phyloP scores from a whole-genome alignment of 176 grass and related monocot species.

The Rhipidocladum racemiflorum region DNA sequence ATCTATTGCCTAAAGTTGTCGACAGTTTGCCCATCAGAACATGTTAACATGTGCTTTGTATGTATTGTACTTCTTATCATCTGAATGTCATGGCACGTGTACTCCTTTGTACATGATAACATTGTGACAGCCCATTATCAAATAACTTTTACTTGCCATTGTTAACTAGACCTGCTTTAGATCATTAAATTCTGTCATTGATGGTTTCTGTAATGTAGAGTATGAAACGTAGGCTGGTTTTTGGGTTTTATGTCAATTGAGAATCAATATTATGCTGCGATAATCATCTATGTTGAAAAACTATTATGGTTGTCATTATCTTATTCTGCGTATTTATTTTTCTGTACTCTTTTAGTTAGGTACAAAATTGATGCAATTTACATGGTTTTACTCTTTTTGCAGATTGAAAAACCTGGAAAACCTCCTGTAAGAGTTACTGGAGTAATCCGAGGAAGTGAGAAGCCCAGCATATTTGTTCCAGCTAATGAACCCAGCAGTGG shows the following conservation, averaged over 20 bases:
- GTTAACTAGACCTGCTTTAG: not conserved
- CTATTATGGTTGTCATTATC: not conserved
- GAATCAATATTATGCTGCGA: not conserved
- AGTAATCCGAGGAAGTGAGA: conserved; percentile 91
- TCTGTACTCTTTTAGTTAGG: conserved; percentile 1
- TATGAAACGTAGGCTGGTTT: not conserved
- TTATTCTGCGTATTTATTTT: conserved; percentile 6
- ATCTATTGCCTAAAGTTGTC: not conserved
- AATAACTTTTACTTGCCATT: not conserved
- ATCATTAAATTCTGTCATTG: not conserved
- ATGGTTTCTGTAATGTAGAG: not conserved
- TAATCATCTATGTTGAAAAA: not conserved
- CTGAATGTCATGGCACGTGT: not conserved
- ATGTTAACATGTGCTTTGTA: not conserved
- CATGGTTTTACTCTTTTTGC: conserved; percentile 9
- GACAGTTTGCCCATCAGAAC: conserved; percentile 16
- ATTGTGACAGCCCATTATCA: not conserved
- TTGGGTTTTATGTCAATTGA: not conserved
- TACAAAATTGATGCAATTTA: conserved; percentile 30
- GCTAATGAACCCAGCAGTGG: conserved; percentile 71
- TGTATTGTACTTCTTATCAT: conserved; percentile 7
- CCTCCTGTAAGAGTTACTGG: conserved; percentile 60
- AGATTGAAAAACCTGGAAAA: conserved; percentile 46
- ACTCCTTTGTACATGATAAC: conserved; percentile 7
- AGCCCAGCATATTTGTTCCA: conserved; percentile 94